Evolutionary conservation across 2,329 filamentous ascomycete species (phyloP), one percentile per base, ranked within the genome.

Genomic region (Mariannaea elegans): DNA sequence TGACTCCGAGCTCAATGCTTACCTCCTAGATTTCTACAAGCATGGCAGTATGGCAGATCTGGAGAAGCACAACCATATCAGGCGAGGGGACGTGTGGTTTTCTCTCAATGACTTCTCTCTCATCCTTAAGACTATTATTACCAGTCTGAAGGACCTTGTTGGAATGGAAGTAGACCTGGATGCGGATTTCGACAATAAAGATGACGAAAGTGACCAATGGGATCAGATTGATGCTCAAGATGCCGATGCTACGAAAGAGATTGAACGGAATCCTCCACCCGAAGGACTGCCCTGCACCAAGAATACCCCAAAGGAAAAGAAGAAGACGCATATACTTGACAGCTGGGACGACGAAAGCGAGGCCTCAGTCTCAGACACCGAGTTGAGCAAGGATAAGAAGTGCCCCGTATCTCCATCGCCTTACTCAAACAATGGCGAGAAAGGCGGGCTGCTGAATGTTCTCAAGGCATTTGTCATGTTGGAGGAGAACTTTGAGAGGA

Each of bases 1-100:
- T 3, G 49, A 56, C 62, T 74, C 60, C 8, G 71, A 74, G 12
- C 84, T 87, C 60, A 92, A 92, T 64, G 87, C 87, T 0, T 91
- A 91, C 69, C 76, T 94, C 1, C 87, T 89, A 60, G 90, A 94
- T 73, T 94, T 93, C 75, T 93, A 86, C 81, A 90, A 87, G 73
- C 88, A 94, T 66, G 90, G 90, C 3, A 85, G 89, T 68, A 72
- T 88, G 19, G 71, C 80, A 1, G 83, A 86, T 0, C 76, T 94
- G 2, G 83, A 85, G 12, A 76, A 74, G 0, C 89, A 87, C 27
- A 94, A 94, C 70, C 81, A 83, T 3, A 87, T 94, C 69, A 85
- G 84, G 42, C 76, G 78, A 1, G 84, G 85, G 4, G 89, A 93
- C 45, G 81, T 92, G 8, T 94, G 90, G 91, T 93, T 90, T 68